Evolutionary conservation across 768 basidiomycete species (phyloP), one percentile per base, ranked within the genome.

Genomic region (Mycena crocata): DNA sequence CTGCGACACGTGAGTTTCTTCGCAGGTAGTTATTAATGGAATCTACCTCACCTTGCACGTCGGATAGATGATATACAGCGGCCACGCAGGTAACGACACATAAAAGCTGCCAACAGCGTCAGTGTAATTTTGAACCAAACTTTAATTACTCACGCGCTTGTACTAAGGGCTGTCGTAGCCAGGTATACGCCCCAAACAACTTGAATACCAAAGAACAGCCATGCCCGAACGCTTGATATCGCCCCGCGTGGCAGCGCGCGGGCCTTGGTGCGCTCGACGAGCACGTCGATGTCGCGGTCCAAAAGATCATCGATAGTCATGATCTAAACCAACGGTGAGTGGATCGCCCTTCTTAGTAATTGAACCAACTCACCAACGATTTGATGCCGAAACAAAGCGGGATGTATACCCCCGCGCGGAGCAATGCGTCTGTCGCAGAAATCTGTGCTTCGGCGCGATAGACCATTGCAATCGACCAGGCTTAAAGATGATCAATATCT

Each of bases 291-390:
- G 40, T 78, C 77, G 40, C 66, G 59, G 57, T 78, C 77, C 17
- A 78, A 66, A 17, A 78, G 68, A 46, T 78, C 77, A 45, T 78
- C 77, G 37, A 78, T 76, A 24, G 77, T 75, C 77, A 78, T 78
- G 34, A 78, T 76, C 77, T 78, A 45, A 3, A 24, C 31, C 24
- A 40, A 30, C 35, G 44, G 39, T 60, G 23, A 55, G 62, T 34
- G 13, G 14, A 44, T 35, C 15, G 37, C 21, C 15, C 28, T n/a
- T 14, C 1, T 5, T 56, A 19, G 17, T 15, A 45, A 15, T 15
- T 30, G 19, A 3, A 40, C 7, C 21, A 3, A 68, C 69, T 28
- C 64, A 78, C 77, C 3, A 78, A 68, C 0, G 76, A 77, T 52
- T 78, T 78, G 14, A 78, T 65, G 3, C 75, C 77, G 54, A 75